These are phyloP conservation scores for Calonectria fujianensis DNA, from an alignment of 2,329 filamentous ascomycete species.

Conservation along the genomic window DNA sequence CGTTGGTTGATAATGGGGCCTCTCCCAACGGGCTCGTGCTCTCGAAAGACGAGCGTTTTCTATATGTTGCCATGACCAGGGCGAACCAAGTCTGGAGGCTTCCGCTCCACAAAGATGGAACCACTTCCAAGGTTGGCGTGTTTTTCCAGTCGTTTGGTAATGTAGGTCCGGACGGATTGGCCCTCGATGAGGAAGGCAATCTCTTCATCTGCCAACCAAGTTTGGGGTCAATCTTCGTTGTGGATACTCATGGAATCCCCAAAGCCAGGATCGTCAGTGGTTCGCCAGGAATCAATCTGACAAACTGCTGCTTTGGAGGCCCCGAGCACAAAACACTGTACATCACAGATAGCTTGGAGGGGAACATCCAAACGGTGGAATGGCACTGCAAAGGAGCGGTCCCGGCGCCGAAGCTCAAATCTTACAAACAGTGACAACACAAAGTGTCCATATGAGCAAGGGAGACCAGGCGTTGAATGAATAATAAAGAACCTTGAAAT, in stretches of 20 bases:
- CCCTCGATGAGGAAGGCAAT: slow-evolving; percentile 62
- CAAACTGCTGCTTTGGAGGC: slow-evolving; percentile 65
- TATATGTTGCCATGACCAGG: slow-evolving; percentile 64
- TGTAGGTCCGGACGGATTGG: slow-evolving; percentile 63
- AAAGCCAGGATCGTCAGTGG: slow-evolving; percentile 61
- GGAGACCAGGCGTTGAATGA: neutral
- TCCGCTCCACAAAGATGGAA: slow-evolving; percentile 62
- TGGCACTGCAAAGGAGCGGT: slow-evolving; percentile 58
- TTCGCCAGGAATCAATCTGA: slow-evolving; percentile 59
- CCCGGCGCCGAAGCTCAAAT: slow-evolving; percentile 17
- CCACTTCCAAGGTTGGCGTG: slow-evolving; percentile 61
- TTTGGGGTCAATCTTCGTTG: slow-evolving; percentile 61
- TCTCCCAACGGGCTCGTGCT: slow-evolving; percentile 64
- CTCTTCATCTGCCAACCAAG: slow-evolving; percentile 61
- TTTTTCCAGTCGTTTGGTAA: slow-evolving; percentile 65
- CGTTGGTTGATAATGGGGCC: slow-evolving; percentile 60
- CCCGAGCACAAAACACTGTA: slow-evolving; percentile 61
- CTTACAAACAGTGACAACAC: neutral
- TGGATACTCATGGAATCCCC: slow-evolving; percentile 60
- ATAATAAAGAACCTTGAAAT: neutral
- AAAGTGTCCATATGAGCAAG: neutral
- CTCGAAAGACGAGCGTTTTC: slow-evolving; percentile 61
- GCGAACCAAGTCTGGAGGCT: slow-evolving; percentile 65
- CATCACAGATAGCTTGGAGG: slow-evolving; percentile 64
- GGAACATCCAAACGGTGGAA: slow-evolving; percentile 58